Percentiles rank a stretch among this genome's conserved stretches.
Evolutionary conservation across 352 stramenopile genomes (phyloP).

Genomic region (Phytophthora ohioensis): DNA sequence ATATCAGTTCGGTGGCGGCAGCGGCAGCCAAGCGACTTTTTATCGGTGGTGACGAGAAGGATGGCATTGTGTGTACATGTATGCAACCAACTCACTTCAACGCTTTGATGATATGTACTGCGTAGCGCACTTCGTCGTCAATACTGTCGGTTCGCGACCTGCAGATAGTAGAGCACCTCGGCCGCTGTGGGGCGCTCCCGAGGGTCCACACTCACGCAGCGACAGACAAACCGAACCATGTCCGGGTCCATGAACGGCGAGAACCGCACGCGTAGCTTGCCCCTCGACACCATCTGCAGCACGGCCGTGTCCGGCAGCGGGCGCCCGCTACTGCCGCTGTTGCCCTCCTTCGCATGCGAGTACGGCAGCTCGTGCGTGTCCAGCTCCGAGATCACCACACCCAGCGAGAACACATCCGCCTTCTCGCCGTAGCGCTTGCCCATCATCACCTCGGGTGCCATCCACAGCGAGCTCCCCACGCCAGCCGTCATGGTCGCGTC

Average conservation of each 20-base stretch:
- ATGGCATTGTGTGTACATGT: too few relatives aligned
- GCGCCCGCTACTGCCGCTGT: slow-evolving; percentile 6
- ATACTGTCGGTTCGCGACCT: slow-evolving; percentile 20
- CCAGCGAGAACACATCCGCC: slow-evolving; percentile 53
- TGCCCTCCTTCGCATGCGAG: slow-evolving; percentile 16
- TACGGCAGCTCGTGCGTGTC: slow-evolving; percentile 38
- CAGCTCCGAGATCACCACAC: slow-evolving; percentile 35
- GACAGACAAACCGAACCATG: slow-evolving; percentile 18
- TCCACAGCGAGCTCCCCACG: slow-evolving; percentile 36
- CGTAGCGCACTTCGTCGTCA: neutral
- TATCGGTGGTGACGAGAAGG: too few relatives aligned
- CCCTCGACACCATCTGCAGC: slow-evolving; percentile 43
- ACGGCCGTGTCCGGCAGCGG: slow-evolving; percentile 31
- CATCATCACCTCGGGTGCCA: slow-evolving; percentile 52
- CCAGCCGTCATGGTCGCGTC: slow-evolving; percentile 40
- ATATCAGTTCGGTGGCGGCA: too few relatives aligned
- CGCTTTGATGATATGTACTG: too few relatives aligned
- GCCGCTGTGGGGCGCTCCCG: slow-evolving; percentile 31
- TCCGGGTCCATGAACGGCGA: slow-evolving; percentile 25
- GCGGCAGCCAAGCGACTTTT: too few relatives aligned
- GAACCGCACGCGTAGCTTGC: slow-evolving; percentile 30
- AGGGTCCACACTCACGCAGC: slow-evolving; percentile 37
- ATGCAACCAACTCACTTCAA: too few relatives aligned
- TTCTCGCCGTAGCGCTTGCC: slow-evolving; percentile 48
- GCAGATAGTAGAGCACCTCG: slow-evolving; percentile 40